phyloP scores from a whole-genome alignment of 352 stramenopile genomes.

The Globisporangium carolinianum region DNA sequence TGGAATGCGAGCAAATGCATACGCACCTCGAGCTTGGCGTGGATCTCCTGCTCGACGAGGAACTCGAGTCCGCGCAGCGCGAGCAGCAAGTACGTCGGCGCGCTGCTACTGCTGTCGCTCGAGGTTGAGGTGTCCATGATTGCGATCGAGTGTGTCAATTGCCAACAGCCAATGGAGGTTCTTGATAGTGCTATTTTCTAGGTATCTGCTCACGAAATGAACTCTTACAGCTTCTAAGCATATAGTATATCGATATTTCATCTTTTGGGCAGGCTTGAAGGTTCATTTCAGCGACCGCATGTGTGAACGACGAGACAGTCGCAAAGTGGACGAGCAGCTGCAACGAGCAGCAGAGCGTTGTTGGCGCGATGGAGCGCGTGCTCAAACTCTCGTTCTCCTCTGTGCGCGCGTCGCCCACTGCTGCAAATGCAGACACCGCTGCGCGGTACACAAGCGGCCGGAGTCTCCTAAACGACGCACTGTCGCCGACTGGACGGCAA shows the following conservation, averaged over 20 bases:
- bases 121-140: not conserved
- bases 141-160: not conserved
- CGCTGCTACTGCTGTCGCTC: not conserved
- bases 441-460: conserved; percentile 12
- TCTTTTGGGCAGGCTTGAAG: not conserved
- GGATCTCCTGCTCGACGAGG: conserved; percentile 62
- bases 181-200: not conserved
- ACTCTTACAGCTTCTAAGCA: not conserved
- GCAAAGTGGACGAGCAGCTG: not conserved
- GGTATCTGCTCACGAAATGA: not conserved
- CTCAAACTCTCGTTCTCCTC: conserved; percentile 2
- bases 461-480: conserved; percentile 47
- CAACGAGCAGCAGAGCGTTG: not conserved
- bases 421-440: not conserved
- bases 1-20: not conserved
- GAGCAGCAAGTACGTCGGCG: conserved; percentile 62
- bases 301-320: not conserved
- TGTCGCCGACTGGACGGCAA: conserved; percentile 42
- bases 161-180: no score
- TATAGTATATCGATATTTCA: not conserved
- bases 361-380: conserved; percentile 4
- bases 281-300: not conserved
- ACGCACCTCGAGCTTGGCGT: conserved; percentile 45
- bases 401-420: conserved; percentile 11
- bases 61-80: conserved; percentile 72